Percentiles rank a stretch among this genome's conserved stretches.
Conservation (phyloP, 2,329 filamentous ascomycete species). For the Rhinocladiella mackenziei region DNA sequence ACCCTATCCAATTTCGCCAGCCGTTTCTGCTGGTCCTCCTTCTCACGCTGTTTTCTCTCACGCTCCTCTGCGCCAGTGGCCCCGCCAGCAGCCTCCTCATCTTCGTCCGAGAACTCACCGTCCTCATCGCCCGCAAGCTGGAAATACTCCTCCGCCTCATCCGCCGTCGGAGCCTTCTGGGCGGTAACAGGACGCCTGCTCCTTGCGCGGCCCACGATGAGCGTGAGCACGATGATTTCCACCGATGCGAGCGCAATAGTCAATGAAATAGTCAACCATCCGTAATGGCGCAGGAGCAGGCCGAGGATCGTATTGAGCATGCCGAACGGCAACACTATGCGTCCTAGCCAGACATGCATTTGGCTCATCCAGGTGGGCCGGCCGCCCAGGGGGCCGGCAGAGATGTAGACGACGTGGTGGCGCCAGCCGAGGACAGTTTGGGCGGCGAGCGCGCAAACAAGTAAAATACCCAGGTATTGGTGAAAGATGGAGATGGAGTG, state of each 20-base stretch:
- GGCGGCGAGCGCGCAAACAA: constrained; percentile 34
- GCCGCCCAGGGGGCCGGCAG: constrained; percentile 9
- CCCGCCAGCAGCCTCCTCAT: constrained; percentile 14
- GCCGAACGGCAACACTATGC: constrained; percentile 30
- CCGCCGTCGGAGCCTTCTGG: constrained; percentile 15
- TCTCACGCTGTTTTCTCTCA: constrained; percentile 9
- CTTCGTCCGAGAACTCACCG: constrained; percentile 21
- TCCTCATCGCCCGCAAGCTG: constrained; percentile 29
- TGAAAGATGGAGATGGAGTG: constrained; percentile 44
- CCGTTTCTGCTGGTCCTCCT: constrained; percentile 23
- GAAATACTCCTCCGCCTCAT: constrained; percentile 31
- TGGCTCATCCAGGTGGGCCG: constrained; percentile 25
- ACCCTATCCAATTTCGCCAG: constrained; percentile 26
- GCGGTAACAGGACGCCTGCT: constrained; percentile 9
- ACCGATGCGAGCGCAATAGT: constrained; percentile 22
- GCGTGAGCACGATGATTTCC: constrained; percentile 22
- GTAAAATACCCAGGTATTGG: constrained; percentile 46
- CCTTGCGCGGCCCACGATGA: constrained; percentile 18
- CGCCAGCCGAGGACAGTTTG: constrained; percentile 40
- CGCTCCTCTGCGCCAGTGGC: constrained; percentile 1
- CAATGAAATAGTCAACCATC: constrained; percentile 25
- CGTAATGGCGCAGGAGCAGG: constrained; percentile 28
- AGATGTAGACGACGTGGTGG: constrained; percentile 38
- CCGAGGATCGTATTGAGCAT: constrained; percentile 28
- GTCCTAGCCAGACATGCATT: constrained; percentile 33